These are phyloP conservation scores for Stachybotrys echinatus DNA, from an alignment of 2,329 filamentous ascomycete genomes.

Conservation along the genomic window DNA sequence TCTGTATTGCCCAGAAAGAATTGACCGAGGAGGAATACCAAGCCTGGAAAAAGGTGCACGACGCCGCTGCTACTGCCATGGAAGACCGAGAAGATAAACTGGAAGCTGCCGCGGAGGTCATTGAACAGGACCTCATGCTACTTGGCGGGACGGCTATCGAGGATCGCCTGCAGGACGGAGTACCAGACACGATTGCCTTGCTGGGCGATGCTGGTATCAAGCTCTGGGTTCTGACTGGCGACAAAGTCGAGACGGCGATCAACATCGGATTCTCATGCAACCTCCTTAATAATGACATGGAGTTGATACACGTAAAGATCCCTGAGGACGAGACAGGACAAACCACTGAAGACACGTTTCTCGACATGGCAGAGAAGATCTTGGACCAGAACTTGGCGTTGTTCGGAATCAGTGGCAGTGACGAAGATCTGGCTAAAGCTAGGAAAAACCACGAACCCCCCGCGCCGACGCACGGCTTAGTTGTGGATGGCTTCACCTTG, in stretches of 20 bases:
- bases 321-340: constrained; percentile 62
- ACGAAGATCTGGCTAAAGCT: constrained; percentile 77
- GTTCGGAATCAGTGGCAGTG: constrained; percentile 78
- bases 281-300: constrained; percentile 95
- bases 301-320: constrained; percentile 84
- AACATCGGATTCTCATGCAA: constrained; percentile 99
- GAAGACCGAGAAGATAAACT: constrained; percentile 88
- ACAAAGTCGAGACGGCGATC: constrained; percentile 99
- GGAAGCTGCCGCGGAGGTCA: constrained; percentile 81
- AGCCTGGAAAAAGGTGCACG: constrained; percentile 80
- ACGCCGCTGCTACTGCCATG: constrained; percentile 77
- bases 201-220: constrained; percentile 94
- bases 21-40: constrained; percentile 79
- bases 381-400: constrained; percentile 66
- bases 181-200: constrained; percentile 90
- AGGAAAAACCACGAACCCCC: constrained; percentile 82
- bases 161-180: constrained; percentile 92
- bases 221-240: constrained; percentile 95
- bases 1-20: constrained; percentile 85
- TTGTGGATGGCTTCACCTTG: constrained; percentile 92
- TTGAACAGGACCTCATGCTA: constrained; percentile 83
- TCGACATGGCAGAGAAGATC: constrained; percentile 59
- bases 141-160: constrained; percentile 95
- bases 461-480: constrained; percentile 79
- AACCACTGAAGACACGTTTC: constrained; percentile 39